These are phyloP conservation scores for Stephanodiscus minutulus DNA, from an alignment of 108 stramenopile genomes.

Conservation along the genomic window DNA sequence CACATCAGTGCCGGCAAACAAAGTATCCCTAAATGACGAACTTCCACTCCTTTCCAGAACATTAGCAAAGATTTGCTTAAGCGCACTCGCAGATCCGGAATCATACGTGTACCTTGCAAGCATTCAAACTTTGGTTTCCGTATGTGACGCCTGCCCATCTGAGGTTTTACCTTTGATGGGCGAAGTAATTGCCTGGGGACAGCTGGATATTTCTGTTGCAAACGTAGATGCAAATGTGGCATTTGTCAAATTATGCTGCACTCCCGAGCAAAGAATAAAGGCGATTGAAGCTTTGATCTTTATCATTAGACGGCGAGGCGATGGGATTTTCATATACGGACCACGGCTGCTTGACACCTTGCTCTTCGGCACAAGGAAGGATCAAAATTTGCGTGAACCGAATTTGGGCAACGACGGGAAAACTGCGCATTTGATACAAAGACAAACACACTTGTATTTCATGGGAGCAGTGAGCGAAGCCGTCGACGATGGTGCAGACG, in stretches of 20 bases:
- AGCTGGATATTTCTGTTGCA: constrained; percentile 12
- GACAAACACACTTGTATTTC: constrained; percentile 69
- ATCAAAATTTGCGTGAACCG: neutral
- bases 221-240: constrained; percentile 5
- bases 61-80: constrained; percentile 49
- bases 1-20: neutral
- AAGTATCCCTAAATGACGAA: constrained; percentile 13
- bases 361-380: constrained; percentile 51
- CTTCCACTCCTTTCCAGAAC: constrained; percentile 29
- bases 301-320: constrained; percentile 69
- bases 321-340: constrained; percentile 53
- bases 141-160: constrained; percentile 62
- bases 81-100: constrained; percentile 72
- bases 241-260: constrained; percentile 23
- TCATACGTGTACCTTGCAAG: constrained; percentile 89
- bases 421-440: constrained; percentile 35
- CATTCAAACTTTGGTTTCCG: constrained; percentile 76
- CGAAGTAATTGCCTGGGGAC: constrained; percentile 43
- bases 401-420: constrained; percentile 2
- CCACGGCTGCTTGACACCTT: constrained; percentile 54
- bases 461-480: constrained; percentile 24
- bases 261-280: constrained; percentile 73
- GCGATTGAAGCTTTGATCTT: constrained; percentile 75
- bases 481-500: constrained; percentile 22
- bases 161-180: constrained; percentile 61